phyloP scores from a whole-genome alignment of 2,329 filamentous ascomycete genomes.

The Periconia sp. region DNA sequence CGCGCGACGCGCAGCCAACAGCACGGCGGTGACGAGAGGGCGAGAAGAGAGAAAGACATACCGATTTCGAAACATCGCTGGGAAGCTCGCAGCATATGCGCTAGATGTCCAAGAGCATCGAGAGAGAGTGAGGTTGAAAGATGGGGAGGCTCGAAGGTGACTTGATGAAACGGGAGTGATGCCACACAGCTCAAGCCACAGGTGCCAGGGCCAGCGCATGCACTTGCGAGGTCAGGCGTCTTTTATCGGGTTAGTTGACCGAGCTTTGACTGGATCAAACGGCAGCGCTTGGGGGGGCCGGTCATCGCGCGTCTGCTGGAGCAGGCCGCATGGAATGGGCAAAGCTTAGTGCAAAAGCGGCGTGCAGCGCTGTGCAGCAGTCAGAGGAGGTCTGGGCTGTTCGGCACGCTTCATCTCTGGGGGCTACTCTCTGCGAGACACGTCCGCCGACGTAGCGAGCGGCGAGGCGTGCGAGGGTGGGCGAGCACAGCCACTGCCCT shows the following conservation, averaged over 20 bases:
- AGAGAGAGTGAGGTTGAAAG: constrained; percentile 34
- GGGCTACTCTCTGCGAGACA: constrained; percentile 20
- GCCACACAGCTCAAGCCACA: constrained; percentile 46
- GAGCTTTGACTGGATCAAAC: constrained; percentile 26
- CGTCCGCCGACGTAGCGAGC: constrained; percentile 24
- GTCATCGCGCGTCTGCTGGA: constrained; percentile 24
- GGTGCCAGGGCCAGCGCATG: constrained; percentile 29
- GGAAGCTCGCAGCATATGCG: constrained; percentile 34
- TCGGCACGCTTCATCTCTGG: constrained; percentile 23
- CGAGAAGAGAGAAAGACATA: constrained; percentile 33
- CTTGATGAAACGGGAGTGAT: constrained; percentile 45
- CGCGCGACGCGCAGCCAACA: constrained; percentile 38
- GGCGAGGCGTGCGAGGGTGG: too few relatives aligned
- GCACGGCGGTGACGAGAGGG: constrained; percentile 5
- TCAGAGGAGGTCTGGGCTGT: constrained; percentile 25
- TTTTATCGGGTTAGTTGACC: constrained; percentile 42
- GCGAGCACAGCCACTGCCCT: constrained; percentile 47
- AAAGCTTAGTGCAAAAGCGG: constrained; percentile 13
- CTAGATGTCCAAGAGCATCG: constrained; percentile 36
- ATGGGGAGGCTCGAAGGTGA: constrained; percentile 27
- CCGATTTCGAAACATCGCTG: constrained; percentile 57
- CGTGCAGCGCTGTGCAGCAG: constrained; percentile 8
- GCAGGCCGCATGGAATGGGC: constrained; percentile 9
- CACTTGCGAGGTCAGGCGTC: constrained; percentile 37
- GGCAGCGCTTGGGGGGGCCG: constrained; percentile 26